Evolutionary conservation across 2,329 filamentous ascomycete species (phyloP).

Genomic region (Parascedosporium putredinis): DNA sequence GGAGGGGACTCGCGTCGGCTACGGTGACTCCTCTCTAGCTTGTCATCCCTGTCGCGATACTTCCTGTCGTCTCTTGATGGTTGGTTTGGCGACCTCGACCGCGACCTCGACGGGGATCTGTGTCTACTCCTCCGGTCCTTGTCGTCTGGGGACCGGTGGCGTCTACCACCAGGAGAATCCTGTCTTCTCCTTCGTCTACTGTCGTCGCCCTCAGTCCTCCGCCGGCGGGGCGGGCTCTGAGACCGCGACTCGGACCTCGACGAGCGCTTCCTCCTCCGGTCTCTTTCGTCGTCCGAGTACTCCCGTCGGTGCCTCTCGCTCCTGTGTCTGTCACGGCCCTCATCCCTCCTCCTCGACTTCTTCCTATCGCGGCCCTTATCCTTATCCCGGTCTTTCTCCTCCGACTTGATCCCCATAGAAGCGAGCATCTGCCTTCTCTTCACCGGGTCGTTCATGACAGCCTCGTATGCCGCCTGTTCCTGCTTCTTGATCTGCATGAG

Average conservation of each 20-base stretch:
- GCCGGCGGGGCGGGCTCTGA: slow-evolving; percentile 4
- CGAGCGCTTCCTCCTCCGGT: neutral
- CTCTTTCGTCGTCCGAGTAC: slow-evolving; percentile 2
- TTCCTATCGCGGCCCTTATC: slow-evolving; percentile 20
- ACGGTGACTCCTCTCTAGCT: neutral
- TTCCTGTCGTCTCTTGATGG: neutral
- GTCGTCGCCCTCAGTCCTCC: slow-evolving; percentile 4
- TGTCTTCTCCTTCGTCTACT: neutral
- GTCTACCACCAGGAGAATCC: neutral
- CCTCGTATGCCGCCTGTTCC: slow-evolving; percentile 71
- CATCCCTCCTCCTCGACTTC: slow-evolving; percentile 5
- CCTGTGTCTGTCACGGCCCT: neutral
- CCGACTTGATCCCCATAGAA: slow-evolving; percentile 47
- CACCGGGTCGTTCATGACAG: slow-evolving; percentile 68
- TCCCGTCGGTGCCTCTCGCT: neutral
- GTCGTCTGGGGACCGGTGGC: neutral
- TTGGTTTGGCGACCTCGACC: neutral
- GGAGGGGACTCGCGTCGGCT: neutral
- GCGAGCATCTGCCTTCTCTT: slow-evolving; percentile 58
- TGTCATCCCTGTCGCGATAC: neutral
- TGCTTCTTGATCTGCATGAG: slow-evolving; percentile 87
- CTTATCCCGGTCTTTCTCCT: slow-evolving; percentile 35
- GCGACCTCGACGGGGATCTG: neutral
- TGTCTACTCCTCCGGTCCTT: neutral
- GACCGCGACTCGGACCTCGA: neutral